A percentile compares a stretch with the other conserved stretches of the same genome.
Evolutionary conservation across 805 yeast genomes (phyloP).

Genomic region (Saccharomycopsis olivae): DNA sequence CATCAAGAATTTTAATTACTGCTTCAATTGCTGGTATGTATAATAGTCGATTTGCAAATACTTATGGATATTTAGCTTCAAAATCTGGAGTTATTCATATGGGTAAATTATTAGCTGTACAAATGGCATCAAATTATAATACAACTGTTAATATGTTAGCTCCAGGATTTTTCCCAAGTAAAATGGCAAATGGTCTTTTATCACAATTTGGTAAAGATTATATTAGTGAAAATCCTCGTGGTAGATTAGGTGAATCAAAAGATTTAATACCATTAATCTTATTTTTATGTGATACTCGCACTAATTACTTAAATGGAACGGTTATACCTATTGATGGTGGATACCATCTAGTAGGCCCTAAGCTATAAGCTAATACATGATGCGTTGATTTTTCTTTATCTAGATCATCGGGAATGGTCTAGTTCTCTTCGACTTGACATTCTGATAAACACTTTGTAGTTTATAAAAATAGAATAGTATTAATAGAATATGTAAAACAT

Average conservation of each 20-base stretch:
- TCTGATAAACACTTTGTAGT: no score
- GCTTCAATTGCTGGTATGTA: constrained; percentile 54
- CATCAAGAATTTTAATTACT: constrained; percentile 54
- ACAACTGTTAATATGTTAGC: constrained; percentile 62
- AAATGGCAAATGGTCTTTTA: constrained; percentile 60
- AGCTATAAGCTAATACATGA: no score
- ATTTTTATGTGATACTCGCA: constrained; percentile 46
- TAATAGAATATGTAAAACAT: no score
- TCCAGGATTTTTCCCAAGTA: constrained; percentile 70
- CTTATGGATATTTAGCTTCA: constrained; percentile 64
- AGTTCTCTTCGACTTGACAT: no score
- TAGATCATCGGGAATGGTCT: no score
- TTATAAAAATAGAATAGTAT: no score
- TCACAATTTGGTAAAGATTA: constrained; percentile 36
- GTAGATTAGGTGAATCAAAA: constrained; percentile 49
- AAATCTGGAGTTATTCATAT: constrained; percentile 68
- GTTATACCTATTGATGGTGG: constrained; percentile 71
- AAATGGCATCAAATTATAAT: constrained; percentile 49
- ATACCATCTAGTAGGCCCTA: constrained; percentile 31
- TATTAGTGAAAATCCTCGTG: constrained; percentile 43
- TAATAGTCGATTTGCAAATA: constrained; percentile 27
- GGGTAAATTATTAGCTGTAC: constrained; percentile 51
- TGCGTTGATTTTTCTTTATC: no score
- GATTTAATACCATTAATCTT: constrained; percentile 48
- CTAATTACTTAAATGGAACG: constrained; percentile 54